A percentile compares a stretch with the other conserved stretches of the same genome.
Evolutionary conservation across 2,329 filamentous ascomycete genomes (phyloP).

Genomic region (Diaporthe amygdali): DNA sequence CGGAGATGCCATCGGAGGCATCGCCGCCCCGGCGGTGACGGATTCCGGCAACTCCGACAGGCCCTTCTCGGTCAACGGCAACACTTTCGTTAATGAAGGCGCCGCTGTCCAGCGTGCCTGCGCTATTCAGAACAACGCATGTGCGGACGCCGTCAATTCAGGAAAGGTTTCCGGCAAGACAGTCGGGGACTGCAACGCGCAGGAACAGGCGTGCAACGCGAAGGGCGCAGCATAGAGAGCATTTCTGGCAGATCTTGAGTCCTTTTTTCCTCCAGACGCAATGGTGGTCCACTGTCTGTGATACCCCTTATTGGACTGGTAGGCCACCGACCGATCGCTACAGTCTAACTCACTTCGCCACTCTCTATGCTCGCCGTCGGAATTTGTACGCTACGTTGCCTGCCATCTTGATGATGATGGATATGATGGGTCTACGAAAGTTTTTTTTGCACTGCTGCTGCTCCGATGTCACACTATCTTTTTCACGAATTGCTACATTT

Average conservation of each 20-base stretch:
- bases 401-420: conserved; percentile 6
- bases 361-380: conserved; percentile 4
- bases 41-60: conserved; percentile 53
- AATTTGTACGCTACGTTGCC: conserved; percentile 5
- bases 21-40: conserved; percentile 54
- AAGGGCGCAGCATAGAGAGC: conserved; percentile 37
- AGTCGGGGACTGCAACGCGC: conserved; percentile 58
- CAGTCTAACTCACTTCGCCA: background rate
- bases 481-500: background rate
- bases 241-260: conserved; percentile 5
- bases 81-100: conserved; percentile 60
- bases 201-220: conserved; percentile 51
- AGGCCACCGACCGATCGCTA: conserved; percentile 12
- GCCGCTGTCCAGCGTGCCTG: conserved; percentile 66
- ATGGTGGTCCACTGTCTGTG: conserved; percentile 13
- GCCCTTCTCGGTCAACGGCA: conserved; percentile 61
- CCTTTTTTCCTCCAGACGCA: conserved; percentile 6
- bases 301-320: conserved; percentile 10
- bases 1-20: conserved; percentile 53
- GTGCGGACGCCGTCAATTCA: conserved; percentile 60
- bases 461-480: background rate
- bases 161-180: conserved; percentile 47
- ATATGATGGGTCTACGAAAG: conserved; percentile 15
- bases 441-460: background rate
- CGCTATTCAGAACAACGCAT: conserved; percentile 67